Base-by-base conservation (phyloP, 495 filamentous ascomycete species). In the Lasiosphaeria ovina region DNA sequence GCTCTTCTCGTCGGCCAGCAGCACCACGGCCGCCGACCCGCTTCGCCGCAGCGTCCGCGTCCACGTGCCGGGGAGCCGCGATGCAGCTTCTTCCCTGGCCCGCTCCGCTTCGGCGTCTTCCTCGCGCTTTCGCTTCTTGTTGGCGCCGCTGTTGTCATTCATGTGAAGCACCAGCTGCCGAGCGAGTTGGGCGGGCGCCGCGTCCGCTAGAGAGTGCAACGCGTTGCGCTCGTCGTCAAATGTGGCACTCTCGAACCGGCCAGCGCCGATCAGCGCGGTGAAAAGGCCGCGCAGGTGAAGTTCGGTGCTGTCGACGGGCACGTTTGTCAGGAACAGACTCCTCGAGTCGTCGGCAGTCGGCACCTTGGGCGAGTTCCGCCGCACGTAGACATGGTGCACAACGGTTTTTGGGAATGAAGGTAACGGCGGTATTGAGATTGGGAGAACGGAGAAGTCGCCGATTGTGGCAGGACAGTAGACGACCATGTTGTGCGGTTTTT, bases 301-400 rank as follows among this genome's bases (percentile, higher is more conserved):
- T 52, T 89, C 85, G 40, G 90, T 96, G 57, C 89, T 85, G 72
- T 97, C 93, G 64, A 92, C 77, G 38, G 94, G 95, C 6, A 93
- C 69, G 69, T 98, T 98, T 61, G 92, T 87, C 31, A 93, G 67
- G 76, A 96, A 98, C 32, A 98, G 81, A 51, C 88, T 89, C 59
- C 91, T 86, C 31, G 82, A 69, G 66, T 92, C 85, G 66, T 88
- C 81, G 16, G 84, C 77, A 10, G 88, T 87, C 14, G 90, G 86
- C 32, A 92, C 81, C 66, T 86, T 89, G 58, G 89, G 92, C 48
- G 86, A 81, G 70, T 97, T 91, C 35, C 83, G 85, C 57, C 88
- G 89, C 54, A 97, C 72, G 74, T 97, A 97, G 69, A 98, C 80
- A 76, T 91, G 90, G 76, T 98, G 94, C 51, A 80, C 84, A 60